Percentiles rank a stretch among this genome's conserved stretches.
Conservation (phyloP, 73 alveolate genomes). For the Paramecium octaurelia region DNA sequence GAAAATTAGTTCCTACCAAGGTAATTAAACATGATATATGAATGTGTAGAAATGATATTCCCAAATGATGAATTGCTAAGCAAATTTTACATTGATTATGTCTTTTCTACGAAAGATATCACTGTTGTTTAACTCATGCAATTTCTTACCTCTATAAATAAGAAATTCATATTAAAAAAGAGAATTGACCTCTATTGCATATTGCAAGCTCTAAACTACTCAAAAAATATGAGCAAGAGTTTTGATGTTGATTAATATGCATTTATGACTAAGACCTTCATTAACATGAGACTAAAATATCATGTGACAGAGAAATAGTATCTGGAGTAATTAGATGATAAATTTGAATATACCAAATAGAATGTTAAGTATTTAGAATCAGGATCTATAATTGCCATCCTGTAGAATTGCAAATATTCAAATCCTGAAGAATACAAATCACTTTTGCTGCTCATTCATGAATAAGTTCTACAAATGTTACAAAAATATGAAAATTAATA, state of each 20-base stretch:
- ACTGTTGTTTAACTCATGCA: neutral
- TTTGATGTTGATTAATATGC: neutral
- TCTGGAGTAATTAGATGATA: neutral
- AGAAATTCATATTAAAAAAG: neutral
- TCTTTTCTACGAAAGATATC: neutral
- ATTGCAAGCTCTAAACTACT: neutral
- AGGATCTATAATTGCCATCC: neutral
- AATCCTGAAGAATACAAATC: neutral
- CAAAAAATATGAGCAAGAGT: neutral
- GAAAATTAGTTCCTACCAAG: conserved; percentile 27
- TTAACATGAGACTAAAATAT: neutral
- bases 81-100: neutral
- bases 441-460: neutral
- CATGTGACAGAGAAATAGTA: neutral
- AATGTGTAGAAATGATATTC: neutral
- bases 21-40: neutral
- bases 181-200: neutral
- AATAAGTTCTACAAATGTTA: neutral
- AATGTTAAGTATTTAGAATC: neutral
- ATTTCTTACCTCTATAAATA: neutral
- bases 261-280: neutral
- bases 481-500: neutral
- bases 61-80: neutral
- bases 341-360: neutral
- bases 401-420: neutral